Base-by-base conservation (phyloP, 345 rosid genomes). In the Brassica juncea region DNA sequence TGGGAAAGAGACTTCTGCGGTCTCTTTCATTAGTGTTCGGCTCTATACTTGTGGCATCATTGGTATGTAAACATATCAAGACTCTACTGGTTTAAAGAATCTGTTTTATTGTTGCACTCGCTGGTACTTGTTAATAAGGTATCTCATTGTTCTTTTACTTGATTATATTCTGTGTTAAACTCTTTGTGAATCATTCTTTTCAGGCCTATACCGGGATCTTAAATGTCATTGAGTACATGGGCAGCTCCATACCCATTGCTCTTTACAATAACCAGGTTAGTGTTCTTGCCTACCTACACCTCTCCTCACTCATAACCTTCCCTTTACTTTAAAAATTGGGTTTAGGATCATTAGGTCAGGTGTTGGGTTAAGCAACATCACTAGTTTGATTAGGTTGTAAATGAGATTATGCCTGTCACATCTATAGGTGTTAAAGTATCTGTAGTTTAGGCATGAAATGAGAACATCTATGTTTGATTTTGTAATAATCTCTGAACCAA, bases 1-100 rank as follows among this genome's bases (percentile, higher is more conserved):
- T 92, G 91, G 97, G 97, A 83, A 95, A 93, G 81, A 84, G 98
- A 28, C 78, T 93, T 83, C 91, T 95, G 68, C 94, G 97, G 27
- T 88, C 98, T 76, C 96, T 95, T 66, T 92, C 87, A 11, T 74
- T 95, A 86, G 97, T 88, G 73, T 91, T 93, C 71, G 93, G 98
- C 72, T 87, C 90, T 75, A 86, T 95, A 60, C 92, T 94, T 25
- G 60, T 90, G 80, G 82, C 93, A 71, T 95, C 98, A 71, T 86
- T 93, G 96, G 99, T 93, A 93, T 47, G 86, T 19, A 54, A 25
- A 32, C 27, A 80, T 34, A 16, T 65, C 49, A 49, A 15, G 25
- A 70, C 64, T 68, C 52, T 4, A 0, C 10, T 31, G 19, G 11
- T 42, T 59, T 74, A 0, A 8, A 19, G 23, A 66, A 25, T 75